Percentiles rank a stretch among this genome's conserved stretches.
Conservation (phyloP, 1,284 basidiomycete species). For the Melampsora larici-populina region DNA sequence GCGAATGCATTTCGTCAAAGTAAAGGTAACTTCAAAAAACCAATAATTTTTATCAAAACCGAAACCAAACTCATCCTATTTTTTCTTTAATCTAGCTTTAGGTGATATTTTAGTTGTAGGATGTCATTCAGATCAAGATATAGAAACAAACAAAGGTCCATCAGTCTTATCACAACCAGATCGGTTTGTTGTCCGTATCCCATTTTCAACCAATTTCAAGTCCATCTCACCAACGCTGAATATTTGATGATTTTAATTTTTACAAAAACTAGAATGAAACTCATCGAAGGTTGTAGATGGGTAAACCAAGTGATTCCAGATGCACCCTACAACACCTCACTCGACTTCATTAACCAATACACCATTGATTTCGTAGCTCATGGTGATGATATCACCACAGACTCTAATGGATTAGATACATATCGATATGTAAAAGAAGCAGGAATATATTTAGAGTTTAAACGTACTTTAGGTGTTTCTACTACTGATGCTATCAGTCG, state of each 20-base stretch:
- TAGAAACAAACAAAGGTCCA: slow-evolving; percentile 24
- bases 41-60: background rate
- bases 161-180: slow-evolving; percentile 30
- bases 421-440: slow-evolving; percentile 32
- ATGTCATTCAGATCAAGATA: slow-evolving; percentile 32
- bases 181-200: background rate
- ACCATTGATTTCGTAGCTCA: slow-evolving; percentile 33
- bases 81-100: too few species aligned
- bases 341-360: slow-evolving; percentile 27
- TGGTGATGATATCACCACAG: slow-evolving; percentile 29
- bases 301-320: slow-evolving; percentile 28
- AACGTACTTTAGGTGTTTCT: slow-evolving; percentile 13
- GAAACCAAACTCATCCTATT: too few species aligned
- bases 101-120: slow-evolving; percentile 19
- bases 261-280: slow-evolving; percentile 8
- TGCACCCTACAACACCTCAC: slow-evolving; percentile 26
- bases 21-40: slow-evolving; percentile 5
- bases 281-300: slow-evolving; percentile 32
- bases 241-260: too few species aligned
- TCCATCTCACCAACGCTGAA: too few species aligned
- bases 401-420: slow-evolving; percentile 26
- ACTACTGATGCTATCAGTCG: slow-evolving; percentile 24
- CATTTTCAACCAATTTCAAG: too few species aligned
- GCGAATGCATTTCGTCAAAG: slow-evolving; percentile 39
- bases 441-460: slow-evolving; percentile 29